Percentiles rank a stretch among this genome's conserved stretches.
phyloP scores from a whole-genome alignment of 345 rosid genomes.

The Hibiscus tridactylites region DNA sequence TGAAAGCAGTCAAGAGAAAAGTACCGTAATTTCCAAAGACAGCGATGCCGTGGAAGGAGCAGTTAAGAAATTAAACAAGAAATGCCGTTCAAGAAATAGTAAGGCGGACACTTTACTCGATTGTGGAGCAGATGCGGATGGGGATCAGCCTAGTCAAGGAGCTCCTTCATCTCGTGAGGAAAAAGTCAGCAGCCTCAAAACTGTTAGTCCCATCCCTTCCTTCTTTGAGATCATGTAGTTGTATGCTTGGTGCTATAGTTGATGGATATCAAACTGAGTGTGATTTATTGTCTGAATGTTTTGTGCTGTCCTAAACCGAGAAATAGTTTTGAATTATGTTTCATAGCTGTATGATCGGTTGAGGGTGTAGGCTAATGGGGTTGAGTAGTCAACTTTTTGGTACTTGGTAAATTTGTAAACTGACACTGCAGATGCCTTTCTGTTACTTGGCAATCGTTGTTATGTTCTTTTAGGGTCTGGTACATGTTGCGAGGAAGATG shows the following conservation, averaged over 20 bases:
- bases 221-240: background rate
- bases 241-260: background rate
- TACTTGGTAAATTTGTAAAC: background rate
- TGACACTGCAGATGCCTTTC: background rate
- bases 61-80: constrained; percentile 44
- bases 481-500: constrained; percentile 94
- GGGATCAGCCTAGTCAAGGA: constrained; percentile 65
- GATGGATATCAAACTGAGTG: background rate
- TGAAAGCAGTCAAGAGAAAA: constrained; percentile 53
- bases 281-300: background rate
- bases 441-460: background rate
- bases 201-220: constrained; percentile 38
- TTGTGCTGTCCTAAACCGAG: background rate
- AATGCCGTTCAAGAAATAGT: constrained; percentile 54
- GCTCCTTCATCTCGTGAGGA: constrained; percentile 74
- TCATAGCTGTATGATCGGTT: background rate
- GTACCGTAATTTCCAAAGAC: constrained; percentile 38
- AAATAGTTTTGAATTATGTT: background rate
- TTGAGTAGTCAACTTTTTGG: background rate
- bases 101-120: constrained; percentile 60
- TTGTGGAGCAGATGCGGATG: constrained; percentile 68
- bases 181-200: constrained; percentile 94
- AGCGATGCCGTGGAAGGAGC: constrained; percentile 50
- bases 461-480: constrained; percentile 58
- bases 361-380: background rate